Evolutionary conservation across 768 basidiomycete species (phyloP).

Genomic region (Tylopilus intermedius): DNA sequence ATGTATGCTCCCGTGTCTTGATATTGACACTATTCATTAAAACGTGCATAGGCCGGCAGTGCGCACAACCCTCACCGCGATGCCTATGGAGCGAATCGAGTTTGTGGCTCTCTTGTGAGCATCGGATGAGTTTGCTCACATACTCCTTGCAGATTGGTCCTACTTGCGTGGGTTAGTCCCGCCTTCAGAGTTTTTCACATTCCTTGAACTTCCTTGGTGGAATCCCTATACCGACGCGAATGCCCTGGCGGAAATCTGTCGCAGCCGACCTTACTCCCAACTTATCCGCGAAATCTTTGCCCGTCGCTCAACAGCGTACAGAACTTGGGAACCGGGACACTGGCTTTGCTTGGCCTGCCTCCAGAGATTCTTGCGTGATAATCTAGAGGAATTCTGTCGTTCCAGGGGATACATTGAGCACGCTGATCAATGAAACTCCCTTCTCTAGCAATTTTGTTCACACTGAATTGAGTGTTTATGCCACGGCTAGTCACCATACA

Average conservation of each 20-base stretch:
- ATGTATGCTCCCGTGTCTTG: slow-evolving; percentile 4
- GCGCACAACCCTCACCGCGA: not conserved
- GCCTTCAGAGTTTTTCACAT: slow-evolving; percentile 11
- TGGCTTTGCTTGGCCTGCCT: slow-evolving; percentile 16
- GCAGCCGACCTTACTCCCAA: slow-evolving; percentile 2
- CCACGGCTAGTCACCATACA: too few species aligned
- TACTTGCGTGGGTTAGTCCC: slow-evolving; percentile 13
- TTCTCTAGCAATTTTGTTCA: not conserved
- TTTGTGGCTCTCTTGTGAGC: not conserved
- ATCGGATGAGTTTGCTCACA: not conserved
- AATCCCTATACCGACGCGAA: slow-evolving; percentile 3
- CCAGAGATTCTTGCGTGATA: slow-evolving; percentile 3
- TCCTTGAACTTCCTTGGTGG: slow-evolving; percentile 17
- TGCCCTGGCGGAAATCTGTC: slow-evolving; percentile 5
- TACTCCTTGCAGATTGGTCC: slow-evolving; percentile 8
- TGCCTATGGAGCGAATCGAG: slow-evolving; percentile 12
- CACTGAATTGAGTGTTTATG: too few species aligned
- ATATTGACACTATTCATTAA: not conserved
- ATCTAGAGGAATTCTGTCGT: slow-evolving; percentile 1
- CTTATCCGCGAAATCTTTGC: slow-evolving; percentile 4
- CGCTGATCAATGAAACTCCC: not conserved
- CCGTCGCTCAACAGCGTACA: slow-evolving; percentile 5
- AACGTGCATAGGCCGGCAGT: slow-evolving; percentile 1
- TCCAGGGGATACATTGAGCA: too few species aligned
- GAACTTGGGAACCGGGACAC: slow-evolving; percentile 3